Evolutionary conservation across 1,284 basidiomycete genomes (phyloP).

Genomic region (Pascua sp.): DNA sequence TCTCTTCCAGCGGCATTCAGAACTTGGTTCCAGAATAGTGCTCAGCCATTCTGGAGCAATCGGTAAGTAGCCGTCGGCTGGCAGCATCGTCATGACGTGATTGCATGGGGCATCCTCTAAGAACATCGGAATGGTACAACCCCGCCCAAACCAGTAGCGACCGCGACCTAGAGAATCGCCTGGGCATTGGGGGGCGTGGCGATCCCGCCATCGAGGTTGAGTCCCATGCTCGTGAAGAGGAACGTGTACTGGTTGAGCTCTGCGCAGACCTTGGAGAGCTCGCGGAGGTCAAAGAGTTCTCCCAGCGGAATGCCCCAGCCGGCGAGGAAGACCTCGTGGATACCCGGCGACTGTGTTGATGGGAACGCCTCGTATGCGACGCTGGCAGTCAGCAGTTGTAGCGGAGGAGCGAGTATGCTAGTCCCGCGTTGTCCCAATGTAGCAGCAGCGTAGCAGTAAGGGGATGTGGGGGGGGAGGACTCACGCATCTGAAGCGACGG

Average conservation of each 20-base stretch:
- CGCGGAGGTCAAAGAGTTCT: conserved; percentile 51
- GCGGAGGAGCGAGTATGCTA: neutral
- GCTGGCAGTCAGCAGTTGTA: conserved; percentile 8
- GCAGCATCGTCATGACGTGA: too few relatives aligned
- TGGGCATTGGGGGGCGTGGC: conserved; percentile 51
- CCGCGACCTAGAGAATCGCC: conserved; percentile 32
- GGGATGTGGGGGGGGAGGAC: conserved; percentile 13
- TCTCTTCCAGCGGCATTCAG: too few relatives aligned
- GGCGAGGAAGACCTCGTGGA: conserved; percentile 37
- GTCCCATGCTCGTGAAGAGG: conserved; percentile 47
- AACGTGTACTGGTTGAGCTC: conserved; percentile 45
- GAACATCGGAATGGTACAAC: too few relatives aligned
- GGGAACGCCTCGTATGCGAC: conserved; percentile 36
- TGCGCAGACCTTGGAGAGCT: conserved; percentile 40
- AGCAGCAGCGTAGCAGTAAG: neutral
- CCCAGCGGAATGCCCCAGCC: conserved; percentile 48
- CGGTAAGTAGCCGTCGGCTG: too few relatives aligned
- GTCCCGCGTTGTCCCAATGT: neutral
- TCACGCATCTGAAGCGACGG: conserved; percentile 48
- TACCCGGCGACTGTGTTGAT: conserved; percentile 2
- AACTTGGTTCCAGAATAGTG: too few relatives aligned
- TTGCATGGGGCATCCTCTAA: too few relatives aligned
- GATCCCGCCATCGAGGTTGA: conserved; percentile 50
- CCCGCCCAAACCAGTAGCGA: too few relatives aligned
- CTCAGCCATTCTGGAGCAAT: too few relatives aligned